Evolutionary conservation across 345 rosid species (phyloP).

Genomic region (Kernera saxatilis): DNA sequence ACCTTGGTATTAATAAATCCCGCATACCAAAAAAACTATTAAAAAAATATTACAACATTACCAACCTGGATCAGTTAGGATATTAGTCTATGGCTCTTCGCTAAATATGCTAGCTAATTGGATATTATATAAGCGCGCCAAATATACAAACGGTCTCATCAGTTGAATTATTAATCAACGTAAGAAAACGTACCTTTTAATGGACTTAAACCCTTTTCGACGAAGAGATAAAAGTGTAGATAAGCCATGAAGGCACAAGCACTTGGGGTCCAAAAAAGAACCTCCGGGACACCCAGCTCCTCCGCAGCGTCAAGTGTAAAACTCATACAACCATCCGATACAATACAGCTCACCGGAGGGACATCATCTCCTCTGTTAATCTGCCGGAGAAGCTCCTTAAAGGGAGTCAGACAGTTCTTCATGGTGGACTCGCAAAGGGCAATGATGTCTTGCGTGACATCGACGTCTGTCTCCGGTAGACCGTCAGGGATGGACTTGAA

Average conservation of each 20-base stretch:
- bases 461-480: slow-evolving; percentile 10
- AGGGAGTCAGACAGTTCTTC: slow-evolving; percentile 19
- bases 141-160: too few species aligned
- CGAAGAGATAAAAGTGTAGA: slow-evolving; percentile 15
- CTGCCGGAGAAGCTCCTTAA: slow-evolving; percentile 17
- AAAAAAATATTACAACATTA: too few species aligned
- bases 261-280: slow-evolving; percentile 22
- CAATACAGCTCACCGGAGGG: slow-evolving; percentile 28
- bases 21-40: too few species aligned
- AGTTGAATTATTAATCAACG: not conserved
- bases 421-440: slow-evolving; percentile 7
- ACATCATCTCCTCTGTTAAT: not conserved
- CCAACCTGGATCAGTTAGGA: too few species aligned
- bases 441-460: slow-evolving; percentile 4
- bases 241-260: slow-evolving; percentile 17
- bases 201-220: slow-evolving; percentile 18
- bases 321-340: slow-evolving; percentile 25
- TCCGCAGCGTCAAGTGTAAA: slow-evolving; percentile 31
- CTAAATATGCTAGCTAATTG: too few species aligned
- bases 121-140: too few species aligned
- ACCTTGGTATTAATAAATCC: too few species aligned
- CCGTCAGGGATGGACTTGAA: slow-evolving; percentile 27
- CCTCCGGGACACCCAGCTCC: slow-evolving; percentile 25
- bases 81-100: not conserved
- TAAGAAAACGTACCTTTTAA: slow-evolving; percentile 17